These are phyloP conservation scores for Deinandra increscens DNA, from an alignment of 129 eudicot genomes.

Conservation along the genomic window DNA sequence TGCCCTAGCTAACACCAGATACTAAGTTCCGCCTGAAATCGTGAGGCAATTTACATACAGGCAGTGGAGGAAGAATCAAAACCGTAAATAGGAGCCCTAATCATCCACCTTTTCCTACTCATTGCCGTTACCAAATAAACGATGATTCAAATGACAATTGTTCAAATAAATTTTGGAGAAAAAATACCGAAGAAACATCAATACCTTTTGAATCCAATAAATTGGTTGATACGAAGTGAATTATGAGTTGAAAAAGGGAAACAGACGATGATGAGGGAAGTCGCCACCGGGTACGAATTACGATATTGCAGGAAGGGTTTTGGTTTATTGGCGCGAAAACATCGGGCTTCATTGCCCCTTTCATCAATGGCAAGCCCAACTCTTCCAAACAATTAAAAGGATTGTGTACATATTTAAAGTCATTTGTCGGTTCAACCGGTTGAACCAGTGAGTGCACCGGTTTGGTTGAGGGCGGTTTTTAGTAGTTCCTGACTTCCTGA, in stretches of 20 bases:
- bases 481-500: too few species aligned
- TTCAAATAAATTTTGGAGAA: too few species aligned
- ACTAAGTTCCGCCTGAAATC: background rate
- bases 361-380: slow-evolving; percentile 15
- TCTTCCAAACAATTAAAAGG: background rate
- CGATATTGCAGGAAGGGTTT: background rate
- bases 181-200: background rate
- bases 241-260: background rate
- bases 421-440: too few species aligned
- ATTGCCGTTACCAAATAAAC: too few species aligned
- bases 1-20: slow-evolving; percentile 21
- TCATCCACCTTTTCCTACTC: background rate
- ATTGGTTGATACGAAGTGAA: background rate
- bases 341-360: background rate
- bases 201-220: slow-evolving; percentile 10
- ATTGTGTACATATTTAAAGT: too few species aligned
- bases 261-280: background rate
- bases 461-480: too few species aligned
- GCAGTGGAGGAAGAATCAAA: background rate
- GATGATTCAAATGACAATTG: too few species aligned
- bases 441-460: too few species aligned
- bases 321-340: slow-evolving; percentile 27
- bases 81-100: slow-evolving; percentile 27
- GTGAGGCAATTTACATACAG: background rate
- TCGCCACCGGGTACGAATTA: too few species aligned